A percentile compares a stretch with the other conserved stretches of the same genome.
Evolutionary conservation across 1,284 basidiomycete species (phyloP).

Genomic region (Fomitopsis schrenkii): DNA sequence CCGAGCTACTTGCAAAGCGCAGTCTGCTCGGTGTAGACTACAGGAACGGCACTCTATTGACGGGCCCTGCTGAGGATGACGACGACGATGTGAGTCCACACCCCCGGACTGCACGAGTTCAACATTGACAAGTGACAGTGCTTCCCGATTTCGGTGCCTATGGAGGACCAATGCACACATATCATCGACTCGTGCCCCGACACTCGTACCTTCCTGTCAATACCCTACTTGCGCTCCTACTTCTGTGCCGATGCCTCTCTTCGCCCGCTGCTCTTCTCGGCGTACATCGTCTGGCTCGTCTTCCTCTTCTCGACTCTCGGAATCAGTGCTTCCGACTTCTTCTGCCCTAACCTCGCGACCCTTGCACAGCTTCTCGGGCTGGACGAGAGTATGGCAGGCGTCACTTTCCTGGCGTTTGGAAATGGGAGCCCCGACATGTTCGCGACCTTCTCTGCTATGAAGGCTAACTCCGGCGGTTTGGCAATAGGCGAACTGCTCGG

Average conservation of each 20-base stretch:
- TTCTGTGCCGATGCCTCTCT: slow-evolving; percentile 55
- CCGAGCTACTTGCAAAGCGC: slow-evolving; percentile 16
- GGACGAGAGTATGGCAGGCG: slow-evolving; percentile 88
- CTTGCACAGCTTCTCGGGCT: slow-evolving; percentile 80
- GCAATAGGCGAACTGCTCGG: slow-evolving; percentile 95
- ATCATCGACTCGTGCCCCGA: slow-evolving; percentile 49
- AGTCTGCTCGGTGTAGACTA: slow-evolving; percentile 7
- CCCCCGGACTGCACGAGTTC: background rate
- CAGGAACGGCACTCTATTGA: background rate
- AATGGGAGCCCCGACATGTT: slow-evolving; percentile 94
- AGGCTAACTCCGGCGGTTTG: slow-evolving; percentile 78
- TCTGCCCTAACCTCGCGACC: slow-evolving; percentile 90
- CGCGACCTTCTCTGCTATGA: slow-evolving; percentile 93
- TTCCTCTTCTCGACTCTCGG: slow-evolving; percentile 89
- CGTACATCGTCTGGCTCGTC: slow-evolving; percentile 69
- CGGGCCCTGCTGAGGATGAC: background rate
- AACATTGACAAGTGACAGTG: slow-evolving; percentile 10
- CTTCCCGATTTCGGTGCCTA: slow-evolving; percentile 48
- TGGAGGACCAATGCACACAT: slow-evolving; percentile 60
- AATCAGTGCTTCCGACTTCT: slow-evolving; percentile 92
- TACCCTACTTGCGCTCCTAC: slow-evolving; percentile 66
- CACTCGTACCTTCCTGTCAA: slow-evolving; percentile 60
- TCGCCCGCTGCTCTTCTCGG: slow-evolving; percentile 57
- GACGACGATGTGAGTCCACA: slow-evolving; percentile 6
- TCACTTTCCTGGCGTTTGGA: slow-evolving; percentile 91